Evolutionary conservation across 2,329 filamentous ascomycete genomes (phyloP), one percentile per base, ranked within the genome.

Genomic region (Ophioceras dolichostomum): DNA sequence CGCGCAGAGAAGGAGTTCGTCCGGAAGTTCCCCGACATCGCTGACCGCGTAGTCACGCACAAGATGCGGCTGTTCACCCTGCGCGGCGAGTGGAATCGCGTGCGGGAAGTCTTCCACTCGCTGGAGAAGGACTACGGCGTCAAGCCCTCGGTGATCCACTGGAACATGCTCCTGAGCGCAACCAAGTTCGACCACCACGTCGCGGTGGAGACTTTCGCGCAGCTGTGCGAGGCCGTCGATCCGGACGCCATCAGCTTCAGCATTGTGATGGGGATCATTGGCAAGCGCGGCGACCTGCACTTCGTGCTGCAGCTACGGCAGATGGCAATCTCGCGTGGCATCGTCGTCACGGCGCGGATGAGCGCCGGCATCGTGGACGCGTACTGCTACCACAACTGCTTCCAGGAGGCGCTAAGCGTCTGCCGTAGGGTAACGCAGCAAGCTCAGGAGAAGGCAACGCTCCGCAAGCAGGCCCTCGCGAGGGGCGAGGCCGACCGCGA

Each of bases 131-230:
- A 73, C 35, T 79, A 77, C 48, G 57, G 62, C 1, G 47, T 81
- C 13, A 45, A 61, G 30, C 79, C 79, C 6, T 73, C 76, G 44
- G 54, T 68, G 2, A 53, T 65, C 26, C 75, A 71, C 43, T 94
- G 82, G 79, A 94, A 94, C 50, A 76, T 79, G 17, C 57, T 94
- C 20, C 64, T 96, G 32, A 75, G 79, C 48, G 79, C 81, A 3
- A 73, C 87, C 55, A 70, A 71, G 1, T 67, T 74, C 34, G 76
- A 91, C 50, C 69, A 83, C 31, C 64, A 74, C n/a, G 72, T 73
- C 5, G 80, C 79, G 10, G 60, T 84, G 39, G 52, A 63, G 6
- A 67, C 69, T 34, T 87, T 93, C 48, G 66, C 76, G 14, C 58
- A 68, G 9, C 67, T 91, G 44, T 65, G 46, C 47, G 54, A 43